phyloP scores from a whole-genome alignment of 306 rosid genomes.

The Casuarina equisetifolia region DNA sequence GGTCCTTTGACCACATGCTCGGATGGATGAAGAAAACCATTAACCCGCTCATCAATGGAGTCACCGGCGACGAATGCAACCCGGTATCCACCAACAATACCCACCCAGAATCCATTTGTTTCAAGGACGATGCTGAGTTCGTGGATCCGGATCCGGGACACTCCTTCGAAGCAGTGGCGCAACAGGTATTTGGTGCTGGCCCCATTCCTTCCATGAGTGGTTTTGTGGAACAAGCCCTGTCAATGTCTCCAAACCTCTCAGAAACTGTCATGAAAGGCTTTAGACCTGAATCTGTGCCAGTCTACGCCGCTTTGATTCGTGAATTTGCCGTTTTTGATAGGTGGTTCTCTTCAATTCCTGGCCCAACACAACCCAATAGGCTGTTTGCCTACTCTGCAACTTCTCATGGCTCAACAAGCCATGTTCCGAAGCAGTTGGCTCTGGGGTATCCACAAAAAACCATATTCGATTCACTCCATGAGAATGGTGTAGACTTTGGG shows the following conservation, averaged over 20 bases:
- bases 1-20: slow-evolving; percentile 92
- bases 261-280: slow-evolving; percentile 96
- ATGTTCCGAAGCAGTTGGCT: slow-evolving; percentile 81
- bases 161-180: slow-evolving; percentile 79
- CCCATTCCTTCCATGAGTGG: slow-evolving; percentile 88
- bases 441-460: slow-evolving; percentile 93
- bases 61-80: slow-evolving; percentile 88
- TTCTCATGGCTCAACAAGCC: slow-evolving; percentile 95
- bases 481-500: slow-evolving; percentile 67
- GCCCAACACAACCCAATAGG: slow-evolving; percentile 98
- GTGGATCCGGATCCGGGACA: slow-evolving; percentile 99
- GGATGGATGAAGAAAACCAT: slow-evolving; percentile 95
- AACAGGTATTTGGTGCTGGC: slow-evolving; percentile 84
- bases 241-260: slow-evolving; percentile 71
- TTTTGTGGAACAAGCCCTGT: slow-evolving; percentile 87
- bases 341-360: slow-evolving; percentile 97
- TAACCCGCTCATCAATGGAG: slow-evolving; percentile 75
- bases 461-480: slow-evolving; percentile 81
- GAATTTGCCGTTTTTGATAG: slow-evolving; percentile 86
- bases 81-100: slow-evolving; percentile 61
- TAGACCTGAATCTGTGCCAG: slow-evolving; percentile 73
- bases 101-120: slow-evolving; percentile 57
- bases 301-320: slow-evolving; percentile 66
- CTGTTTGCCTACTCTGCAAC: slow-evolving; percentile 95
- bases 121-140: slow-evolving; percentile 83